Conservation (phyloP, 2,329 filamentous ascomycete genomes). For the Penicillium sp. region DNA sequence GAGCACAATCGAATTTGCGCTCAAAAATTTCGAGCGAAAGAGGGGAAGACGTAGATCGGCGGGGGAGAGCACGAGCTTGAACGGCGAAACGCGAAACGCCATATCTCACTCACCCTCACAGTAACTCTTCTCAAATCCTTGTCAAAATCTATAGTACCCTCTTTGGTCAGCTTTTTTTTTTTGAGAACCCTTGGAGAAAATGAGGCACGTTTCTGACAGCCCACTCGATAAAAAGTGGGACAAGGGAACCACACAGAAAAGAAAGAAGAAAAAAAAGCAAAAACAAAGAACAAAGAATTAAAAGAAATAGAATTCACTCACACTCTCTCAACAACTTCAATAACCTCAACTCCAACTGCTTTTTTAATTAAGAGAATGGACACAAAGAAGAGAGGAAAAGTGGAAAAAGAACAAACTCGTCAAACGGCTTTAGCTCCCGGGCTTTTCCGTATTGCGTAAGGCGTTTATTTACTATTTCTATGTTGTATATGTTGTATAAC, state of each 20-base stretch:
- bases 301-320: not conserved
- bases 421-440: constrained; percentile 39
- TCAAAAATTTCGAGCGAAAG: constrained; percentile 9
- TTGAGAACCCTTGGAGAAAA: constrained; percentile 33
- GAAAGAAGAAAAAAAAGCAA: not conserved
- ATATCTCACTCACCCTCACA: constrained; percentile 31
- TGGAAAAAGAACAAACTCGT: constrained; percentile 25
- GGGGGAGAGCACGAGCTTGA: constrained; percentile 8
- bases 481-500: not conserved
- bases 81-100: not conserved
- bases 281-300: not conserved
- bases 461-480: not conserved
- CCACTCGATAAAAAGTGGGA: constrained; percentile 27
- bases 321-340: constrained; percentile 7
- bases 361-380: constrained; percentile 11
- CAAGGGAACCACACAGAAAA: constrained; percentile 4
- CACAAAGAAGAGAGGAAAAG: constrained; percentile 16
- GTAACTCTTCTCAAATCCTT: constrained; percentile 27
- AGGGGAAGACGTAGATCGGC: constrained; percentile 13
- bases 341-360: constrained; percentile 7
- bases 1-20: constrained; percentile 4
- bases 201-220: constrained; percentile 29
- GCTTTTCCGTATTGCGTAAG: constrained; percentile 43
- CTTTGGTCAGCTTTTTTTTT: constrained; percentile 15
- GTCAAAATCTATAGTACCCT: constrained; percentile 22